Evolutionary conservation across 345 rosid genomes (phyloP).

Genomic region (Luvunga scandens): DNA sequence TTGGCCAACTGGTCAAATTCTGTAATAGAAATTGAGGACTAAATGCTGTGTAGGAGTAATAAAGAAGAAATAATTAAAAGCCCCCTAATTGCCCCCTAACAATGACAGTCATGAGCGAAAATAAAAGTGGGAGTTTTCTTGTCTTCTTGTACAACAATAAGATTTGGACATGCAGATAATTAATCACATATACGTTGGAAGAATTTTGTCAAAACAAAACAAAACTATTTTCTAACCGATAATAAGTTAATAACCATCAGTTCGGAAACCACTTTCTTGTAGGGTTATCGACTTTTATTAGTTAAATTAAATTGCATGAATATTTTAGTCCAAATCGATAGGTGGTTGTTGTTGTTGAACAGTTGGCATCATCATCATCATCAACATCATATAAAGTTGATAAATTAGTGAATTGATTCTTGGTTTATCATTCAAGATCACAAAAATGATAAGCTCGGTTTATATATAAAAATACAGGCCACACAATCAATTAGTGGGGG

Average conservation of each 20-base stretch:
- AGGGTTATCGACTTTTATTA: background rate
- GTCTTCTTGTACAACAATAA: background rate
- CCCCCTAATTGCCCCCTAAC: too few species aligned
- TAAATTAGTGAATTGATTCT: background rate
- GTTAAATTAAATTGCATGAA: background rate
- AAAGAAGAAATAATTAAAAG: too few species aligned
- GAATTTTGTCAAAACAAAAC: background rate
- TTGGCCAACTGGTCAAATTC: too few species aligned
- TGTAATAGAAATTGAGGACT: too few species aligned
- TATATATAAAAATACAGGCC: background rate
- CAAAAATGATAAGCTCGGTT: background rate
- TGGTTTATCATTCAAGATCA: background rate
- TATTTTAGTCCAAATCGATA: background rate
- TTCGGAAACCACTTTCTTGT: too few species aligned
- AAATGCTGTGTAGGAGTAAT: too few species aligned
- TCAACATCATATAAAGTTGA: slow-evolving; percentile 1
- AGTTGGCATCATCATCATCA: slow-evolving; percentile 5
- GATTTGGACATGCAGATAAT: background rate
- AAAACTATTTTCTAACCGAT: too few species aligned
- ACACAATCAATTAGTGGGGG: background rate
- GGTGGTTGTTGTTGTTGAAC: background rate
- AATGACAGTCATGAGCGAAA: too few species aligned
- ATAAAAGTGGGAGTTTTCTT: background rate
- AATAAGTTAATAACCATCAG: too few species aligned
- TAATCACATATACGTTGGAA: background rate